phyloP scores from a whole-genome alignment of 805 yeast genomes.

The Starmerella cellae region DNA sequence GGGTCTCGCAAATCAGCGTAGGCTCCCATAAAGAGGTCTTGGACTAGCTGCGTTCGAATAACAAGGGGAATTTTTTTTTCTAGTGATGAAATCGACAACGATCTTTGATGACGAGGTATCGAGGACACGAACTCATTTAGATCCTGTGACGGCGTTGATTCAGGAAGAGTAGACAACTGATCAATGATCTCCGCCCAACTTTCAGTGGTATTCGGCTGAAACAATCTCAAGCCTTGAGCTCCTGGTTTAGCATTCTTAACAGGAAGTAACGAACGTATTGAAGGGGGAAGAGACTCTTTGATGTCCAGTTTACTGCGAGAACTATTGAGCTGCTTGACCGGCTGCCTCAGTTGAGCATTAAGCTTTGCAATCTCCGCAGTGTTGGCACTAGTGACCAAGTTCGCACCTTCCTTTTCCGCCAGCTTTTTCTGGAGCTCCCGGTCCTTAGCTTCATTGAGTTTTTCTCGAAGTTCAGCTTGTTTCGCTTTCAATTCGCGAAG shows the following conservation, averaged over 20 bases:
- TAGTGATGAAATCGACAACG: conserved; percentile 14
- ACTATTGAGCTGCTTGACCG: neutral
- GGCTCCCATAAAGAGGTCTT: conserved; percentile 25
- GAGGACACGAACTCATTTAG: conserved; percentile 18
- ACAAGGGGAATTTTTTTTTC: conserved; percentile 19
- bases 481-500: conserved; percentile 13
- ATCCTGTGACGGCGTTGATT: conserved; percentile 18
- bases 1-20: conserved; percentile 25
- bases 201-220: neutral
- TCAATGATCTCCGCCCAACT: conserved; percentile 7
- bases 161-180: conserved; percentile 2
- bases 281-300: neutral
- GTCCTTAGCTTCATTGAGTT: conserved; percentile 16
- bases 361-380: conserved; percentile 15
- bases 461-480: conserved; percentile 11
- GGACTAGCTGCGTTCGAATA: conserved; percentile 11
- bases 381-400: conserved; percentile 4
- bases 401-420: conserved; percentile 7
- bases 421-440: conserved; percentile 9
- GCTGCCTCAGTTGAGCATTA: conserved; percentile 9
- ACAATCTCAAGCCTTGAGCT: conserved; percentile 1
- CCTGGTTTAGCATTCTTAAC: neutral
- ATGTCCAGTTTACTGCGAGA: neutral
- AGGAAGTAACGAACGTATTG: neutral
- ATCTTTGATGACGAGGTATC: conserved; percentile 24